Percentiles rank a stretch among this genome's conserved stretches.
These are phyloP conservation scores for Phytophthora agathidicida DNA, from an alignment of 352 stramenopile species.

Conservation along the genomic window DNA sequence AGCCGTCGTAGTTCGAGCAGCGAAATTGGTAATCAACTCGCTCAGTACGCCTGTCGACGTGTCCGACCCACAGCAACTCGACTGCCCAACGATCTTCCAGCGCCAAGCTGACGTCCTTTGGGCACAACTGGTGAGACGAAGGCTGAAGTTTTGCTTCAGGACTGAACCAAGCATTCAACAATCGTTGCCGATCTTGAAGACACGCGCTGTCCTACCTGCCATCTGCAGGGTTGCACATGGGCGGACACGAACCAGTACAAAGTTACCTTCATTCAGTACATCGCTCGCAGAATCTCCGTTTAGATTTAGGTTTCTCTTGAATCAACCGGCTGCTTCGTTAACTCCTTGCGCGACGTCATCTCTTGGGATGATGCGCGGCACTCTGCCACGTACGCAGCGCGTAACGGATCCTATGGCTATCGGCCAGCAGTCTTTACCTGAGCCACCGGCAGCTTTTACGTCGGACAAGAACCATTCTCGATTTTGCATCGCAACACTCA, in stretches of 20 bases:
- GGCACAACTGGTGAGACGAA: conserved; percentile 14
- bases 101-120: conserved; percentile 5
- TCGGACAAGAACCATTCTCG: conserved; percentile 5
- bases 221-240: conserved; percentile 16
- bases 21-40: conserved; percentile 14
- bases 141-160: conserved; percentile 17
- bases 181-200: conserved; percentile 11
- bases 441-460: too few relatives aligned
- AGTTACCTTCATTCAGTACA: not conserved
- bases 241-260: conserved; percentile 3
- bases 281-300: too few relatives aligned
- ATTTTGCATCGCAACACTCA: conserved; percentile 15
- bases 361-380: not conserved
- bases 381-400: conserved; percentile 8
- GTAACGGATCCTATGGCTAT: conserved; percentile 20
- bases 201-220: conserved; percentile 20
- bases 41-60: not conserved
- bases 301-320: too few relatives aligned
- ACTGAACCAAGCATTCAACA: conserved; percentile 1
- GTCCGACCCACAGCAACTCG: conserved; percentile 4
- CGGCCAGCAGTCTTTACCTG: not conserved
- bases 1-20: not conserved
- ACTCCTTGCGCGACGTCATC: not conserved
- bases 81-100: not conserved
- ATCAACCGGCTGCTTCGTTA: too few relatives aligned